Percentiles rank a stretch among this genome's conserved stretches.
Conservation (phyloP, 768 basidiomycete species). For the Pleurotus salmoneostramineus region DNA sequence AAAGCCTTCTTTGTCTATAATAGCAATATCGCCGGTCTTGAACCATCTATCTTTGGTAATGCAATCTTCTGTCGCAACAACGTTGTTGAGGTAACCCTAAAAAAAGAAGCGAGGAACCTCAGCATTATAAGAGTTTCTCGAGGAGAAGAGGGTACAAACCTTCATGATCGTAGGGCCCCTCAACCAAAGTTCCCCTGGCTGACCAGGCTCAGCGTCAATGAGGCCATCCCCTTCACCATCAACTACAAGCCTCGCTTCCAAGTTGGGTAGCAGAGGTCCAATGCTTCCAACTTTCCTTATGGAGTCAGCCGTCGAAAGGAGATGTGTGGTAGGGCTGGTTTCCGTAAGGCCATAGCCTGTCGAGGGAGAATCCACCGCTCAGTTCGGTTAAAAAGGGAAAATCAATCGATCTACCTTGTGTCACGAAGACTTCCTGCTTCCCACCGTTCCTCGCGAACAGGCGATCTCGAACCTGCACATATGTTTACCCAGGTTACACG, state of each 20-base stretch:
- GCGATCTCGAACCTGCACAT: conserved; percentile 30
- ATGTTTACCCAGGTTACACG: background rate
- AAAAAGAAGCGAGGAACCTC: background rate
- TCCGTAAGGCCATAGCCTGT: conserved; percentile 79
- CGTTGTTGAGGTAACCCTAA: conserved; percentile 75
- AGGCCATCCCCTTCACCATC: conserved; percentile 51
- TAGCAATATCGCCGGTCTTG: conserved; percentile 83
- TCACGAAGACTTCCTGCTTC: conserved; percentile 28
- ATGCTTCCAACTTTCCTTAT: conserved; percentile 57
- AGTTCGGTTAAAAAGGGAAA: background rate
- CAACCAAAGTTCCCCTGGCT: conserved; percentile 80
- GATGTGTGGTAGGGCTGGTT: conserved; percentile 69
- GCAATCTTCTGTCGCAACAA: conserved; percentile 59
- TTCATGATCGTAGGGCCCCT: conserved; percentile 81
- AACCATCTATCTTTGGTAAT: conserved; percentile 80
- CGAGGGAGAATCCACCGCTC: background rate
- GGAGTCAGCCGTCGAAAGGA: conserved; percentile 42
- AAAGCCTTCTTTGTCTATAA: conserved; percentile 64
- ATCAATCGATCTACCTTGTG: conserved; percentile 41
- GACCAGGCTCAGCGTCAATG: conserved; percentile 45
- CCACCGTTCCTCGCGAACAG: conserved; percentile 29
- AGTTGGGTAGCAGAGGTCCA: conserved; percentile 68
- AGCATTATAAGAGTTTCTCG: too few relatives aligned
- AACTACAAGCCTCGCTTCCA: conserved; percentile 70
- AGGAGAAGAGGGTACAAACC: conserved; percentile 24